These are phyloP conservation scores for Lolium perenne DNA, from an alignment of 176 grass and related monocot genomes.

Conservation along the genomic window DNA sequence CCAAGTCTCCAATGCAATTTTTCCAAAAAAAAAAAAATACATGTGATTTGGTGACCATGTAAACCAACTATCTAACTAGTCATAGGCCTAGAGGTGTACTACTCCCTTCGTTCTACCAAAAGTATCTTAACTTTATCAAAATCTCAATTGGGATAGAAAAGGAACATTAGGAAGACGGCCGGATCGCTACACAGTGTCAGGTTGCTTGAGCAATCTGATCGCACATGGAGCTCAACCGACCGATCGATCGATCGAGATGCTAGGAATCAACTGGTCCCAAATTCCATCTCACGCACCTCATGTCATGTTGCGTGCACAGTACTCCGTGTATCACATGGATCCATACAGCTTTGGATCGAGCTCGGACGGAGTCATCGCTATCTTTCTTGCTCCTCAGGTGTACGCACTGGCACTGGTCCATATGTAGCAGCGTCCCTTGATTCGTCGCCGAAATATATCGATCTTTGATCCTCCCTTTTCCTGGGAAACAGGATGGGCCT, in stretches of 20 bases:
- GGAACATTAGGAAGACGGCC: not conserved
- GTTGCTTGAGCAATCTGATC: conserved; percentile 4
- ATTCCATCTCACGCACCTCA: not conserved
- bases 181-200: not conserved
- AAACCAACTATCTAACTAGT: too few relatives aligned
- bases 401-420: not conserved
- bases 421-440: not conserved
- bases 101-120: too few relatives aligned
- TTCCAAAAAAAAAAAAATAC: too few relatives aligned
- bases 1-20: not conserved
- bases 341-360: not conserved
- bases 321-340: conserved; percentile 23
- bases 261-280: not conserved
- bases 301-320: conserved; percentile 4
- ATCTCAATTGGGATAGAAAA: not conserved
- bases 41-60: too few relatives aligned
- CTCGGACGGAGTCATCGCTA: not conserved
- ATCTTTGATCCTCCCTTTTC: not conserved
- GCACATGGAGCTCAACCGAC: not conserved
- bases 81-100: too few relatives aligned
- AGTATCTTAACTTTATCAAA: too few relatives aligned
- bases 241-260: not conserved
- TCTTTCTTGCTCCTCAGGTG: not conserved
- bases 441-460: not conserved
- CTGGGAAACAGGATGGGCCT: not conserved